phyloP scores from a whole-genome alignment of 2,329 filamentous ascomycete genomes.

The Xylariaceae sp. region DNA sequence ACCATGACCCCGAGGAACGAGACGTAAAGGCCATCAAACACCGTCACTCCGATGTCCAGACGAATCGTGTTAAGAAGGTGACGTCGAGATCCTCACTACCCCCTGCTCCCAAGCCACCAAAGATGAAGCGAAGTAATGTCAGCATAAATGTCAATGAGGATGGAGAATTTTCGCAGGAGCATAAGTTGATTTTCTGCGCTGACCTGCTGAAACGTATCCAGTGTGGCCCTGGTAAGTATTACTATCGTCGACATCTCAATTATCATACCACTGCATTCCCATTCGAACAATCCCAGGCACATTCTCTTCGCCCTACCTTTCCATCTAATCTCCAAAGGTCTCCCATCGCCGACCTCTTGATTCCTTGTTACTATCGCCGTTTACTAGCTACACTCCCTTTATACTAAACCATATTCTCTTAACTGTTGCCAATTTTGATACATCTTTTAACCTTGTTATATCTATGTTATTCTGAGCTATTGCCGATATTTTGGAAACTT shows the following conservation, averaged over 20 bases:
- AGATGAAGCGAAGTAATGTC: slow-evolving; percentile 41
- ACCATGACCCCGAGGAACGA: slow-evolving; percentile 49
- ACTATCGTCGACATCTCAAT: no score
- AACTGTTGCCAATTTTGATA: no score
- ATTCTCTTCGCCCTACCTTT: neutral
- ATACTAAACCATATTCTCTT: no score
- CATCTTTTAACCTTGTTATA: no score
- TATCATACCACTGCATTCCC: no score
- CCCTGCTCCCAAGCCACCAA: slow-evolving; percentile 34
- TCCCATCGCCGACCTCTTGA: neutral
- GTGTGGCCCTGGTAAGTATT: slow-evolving; percentile 62
- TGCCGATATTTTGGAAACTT: neutral
- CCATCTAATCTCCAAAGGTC: no score
- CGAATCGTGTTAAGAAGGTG: slow-evolving; percentile 40
- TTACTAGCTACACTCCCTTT: no score
- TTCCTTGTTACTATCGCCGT: neutral
- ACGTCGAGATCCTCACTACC: slow-evolving; percentile 41
- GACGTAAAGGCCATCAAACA: slow-evolving; percentile 46
- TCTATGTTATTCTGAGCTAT: neutral
- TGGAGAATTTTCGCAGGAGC: slow-evolving; percentile 44
- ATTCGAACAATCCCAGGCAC: no score
- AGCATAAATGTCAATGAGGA: slow-evolving; percentile 36
- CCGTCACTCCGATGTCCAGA: slow-evolving; percentile 46
- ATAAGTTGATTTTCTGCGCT: slow-evolving; percentile 63
- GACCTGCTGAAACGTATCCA: slow-evolving; percentile 66